Base-by-base conservation (phyloP, 169 alveolate species). In the Plasmodium vivax region DNA sequence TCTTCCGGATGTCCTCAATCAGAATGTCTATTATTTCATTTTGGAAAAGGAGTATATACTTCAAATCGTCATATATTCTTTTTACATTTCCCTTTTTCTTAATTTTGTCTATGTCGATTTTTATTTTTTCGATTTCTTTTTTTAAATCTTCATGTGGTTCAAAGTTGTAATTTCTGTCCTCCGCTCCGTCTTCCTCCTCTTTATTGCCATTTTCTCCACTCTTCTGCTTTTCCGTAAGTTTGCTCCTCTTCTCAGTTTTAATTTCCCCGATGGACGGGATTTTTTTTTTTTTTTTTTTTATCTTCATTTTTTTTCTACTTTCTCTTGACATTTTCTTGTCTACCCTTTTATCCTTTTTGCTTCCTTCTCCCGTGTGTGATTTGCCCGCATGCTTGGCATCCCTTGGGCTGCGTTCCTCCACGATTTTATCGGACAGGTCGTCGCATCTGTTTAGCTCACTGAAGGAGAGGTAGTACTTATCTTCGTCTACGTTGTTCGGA, bases 41-140 rank as follows among this genome's bases (percentile, higher is more conserved):
- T 56, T 87, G 93, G 68, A 87, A 87, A 51, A 87, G 83, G 77
- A 87, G 68, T 38, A 87, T 87, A 87, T 87, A 87, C 77, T 87
- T 87, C 81, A 87, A 87, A 87, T 87, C 93, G 54, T 87, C 93
- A 77, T 87, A 87, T 10, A 87, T 87, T 58, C 93, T 87, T 75
- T 75, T 87, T 56, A 77, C 36, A 56, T 87, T 87, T 56, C 93
- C 93, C 68, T 87, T 87, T 32, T 87, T 87, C 58, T 87, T 87
- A 30, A 87, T 87, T 54, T 79, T 74, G 43, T 87, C 93, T 54
- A 87, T 87, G 77, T 87, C 93, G 34, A 38, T 56, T 56, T 87
- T 87, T 87, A 87, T 87, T 62, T 87, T 87, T 77, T 87, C 93
- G 16, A 87, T 47, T 75, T 87, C 93, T 77, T 58, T 77, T 47